phyloP scores from a whole-genome alignment of 805 yeast genomes.

The Candida maesae region DNA sequence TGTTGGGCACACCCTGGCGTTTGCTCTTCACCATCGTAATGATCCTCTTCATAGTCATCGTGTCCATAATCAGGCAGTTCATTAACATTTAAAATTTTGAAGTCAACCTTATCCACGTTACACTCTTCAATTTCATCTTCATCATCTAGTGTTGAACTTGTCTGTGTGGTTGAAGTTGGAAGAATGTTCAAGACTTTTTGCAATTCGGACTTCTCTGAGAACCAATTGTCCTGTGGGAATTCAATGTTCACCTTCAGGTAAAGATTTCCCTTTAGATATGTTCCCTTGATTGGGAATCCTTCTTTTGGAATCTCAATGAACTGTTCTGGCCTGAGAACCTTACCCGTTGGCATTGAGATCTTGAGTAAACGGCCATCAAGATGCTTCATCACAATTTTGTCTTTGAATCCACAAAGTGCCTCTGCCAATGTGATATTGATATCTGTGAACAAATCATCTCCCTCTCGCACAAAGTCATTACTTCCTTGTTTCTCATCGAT shows the following conservation, averaged over 20 bases:
- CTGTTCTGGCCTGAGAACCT: slow-evolving; percentile 77
- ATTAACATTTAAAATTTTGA: slow-evolving; percentile 7
- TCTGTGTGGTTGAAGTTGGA: slow-evolving; percentile 35
- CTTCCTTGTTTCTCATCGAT: slow-evolving; percentile 38
- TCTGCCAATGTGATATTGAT: slow-evolving; percentile 67
- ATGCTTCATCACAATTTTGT: slow-evolving; percentile 59
- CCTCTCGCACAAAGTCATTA: slow-evolving; percentile 49
- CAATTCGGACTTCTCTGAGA: slow-evolving; percentile 65
- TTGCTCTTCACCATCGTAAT: slow-evolving; percentile 5
- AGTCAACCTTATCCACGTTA: slow-evolving; percentile 21
- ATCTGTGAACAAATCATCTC: slow-evolving; percentile 59
- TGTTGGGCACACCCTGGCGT: slow-evolving; percentile 41
- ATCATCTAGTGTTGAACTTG: slow-evolving; percentile 30
- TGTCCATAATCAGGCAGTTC: slow-evolving; percentile 9
- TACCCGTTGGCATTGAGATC: slow-evolving; percentile 67
- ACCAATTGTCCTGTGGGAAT: slow-evolving; percentile 86
- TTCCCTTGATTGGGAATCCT: slow-evolving; percentile 71
- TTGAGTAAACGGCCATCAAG: slow-evolving; percentile 75
- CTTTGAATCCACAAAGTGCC: slow-evolving; percentile 76
- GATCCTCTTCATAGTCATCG: slow-evolving; percentile 17
- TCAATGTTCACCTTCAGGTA: slow-evolving; percentile 67
- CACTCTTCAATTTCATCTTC: slow-evolving; percentile 8
- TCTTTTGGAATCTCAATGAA: slow-evolving; percentile 59
- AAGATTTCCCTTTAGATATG: slow-evolving; percentile 54
- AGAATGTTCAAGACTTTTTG: slow-evolving; percentile 49